These are phyloP conservation scores for Penicillium tannophilum DNA, from an alignment of 495 filamentous ascomycete genomes.

Conservation along the genomic window DNA sequence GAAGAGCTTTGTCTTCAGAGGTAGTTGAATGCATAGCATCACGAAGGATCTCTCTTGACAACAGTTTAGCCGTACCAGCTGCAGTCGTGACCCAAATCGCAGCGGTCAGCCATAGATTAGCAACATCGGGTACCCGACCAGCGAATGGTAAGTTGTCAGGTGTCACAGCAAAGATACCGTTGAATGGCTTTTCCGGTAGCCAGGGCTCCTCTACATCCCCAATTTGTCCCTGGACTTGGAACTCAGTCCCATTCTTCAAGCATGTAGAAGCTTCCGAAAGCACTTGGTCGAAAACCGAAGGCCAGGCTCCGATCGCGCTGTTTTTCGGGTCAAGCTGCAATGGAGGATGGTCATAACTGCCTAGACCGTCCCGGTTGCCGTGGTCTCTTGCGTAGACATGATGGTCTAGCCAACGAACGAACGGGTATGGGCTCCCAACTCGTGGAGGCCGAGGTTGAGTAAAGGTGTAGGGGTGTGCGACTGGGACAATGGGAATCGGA, in stretches of 20 bases:
- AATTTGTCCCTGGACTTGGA: conserved; percentile 12
- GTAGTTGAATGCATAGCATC: neutral
- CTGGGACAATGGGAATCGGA: conserved; percentile 36
- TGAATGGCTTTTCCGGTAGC: conserved; percentile 21
- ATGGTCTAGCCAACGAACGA: conserved; percentile 37
- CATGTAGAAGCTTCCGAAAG: conserved; percentile 24
- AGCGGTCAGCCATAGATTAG: conserved; percentile 34
- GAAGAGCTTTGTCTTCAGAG: conserved; percentile 20
- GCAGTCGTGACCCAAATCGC: conserved; percentile 43
- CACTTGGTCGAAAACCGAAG: conserved; percentile 27
- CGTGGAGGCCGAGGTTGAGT: conserved; percentile 18
- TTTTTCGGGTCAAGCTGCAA: conserved; percentile 21
- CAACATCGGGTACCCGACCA: conserved; percentile 23
- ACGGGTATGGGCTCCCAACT: conserved; percentile 24
- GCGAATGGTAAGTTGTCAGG: conserved; percentile 41
- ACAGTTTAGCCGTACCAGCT: conserved; percentile 35
- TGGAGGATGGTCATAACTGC: conserved; percentile 36
- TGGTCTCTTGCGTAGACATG: conserved; percentile 41
- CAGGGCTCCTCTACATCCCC: conserved; percentile 7
- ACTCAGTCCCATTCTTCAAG: conserved; percentile 18
- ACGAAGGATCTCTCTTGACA: conserved; percentile 26
- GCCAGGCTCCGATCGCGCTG: conserved; percentile 33
- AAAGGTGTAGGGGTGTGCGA: conserved; percentile 41
- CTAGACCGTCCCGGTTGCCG: conserved; percentile 33
- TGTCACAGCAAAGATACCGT: conserved; percentile 42